phyloP scores from a whole-genome alignment of 768 basidiomycete species.

The Boletus edulis region DNA sequence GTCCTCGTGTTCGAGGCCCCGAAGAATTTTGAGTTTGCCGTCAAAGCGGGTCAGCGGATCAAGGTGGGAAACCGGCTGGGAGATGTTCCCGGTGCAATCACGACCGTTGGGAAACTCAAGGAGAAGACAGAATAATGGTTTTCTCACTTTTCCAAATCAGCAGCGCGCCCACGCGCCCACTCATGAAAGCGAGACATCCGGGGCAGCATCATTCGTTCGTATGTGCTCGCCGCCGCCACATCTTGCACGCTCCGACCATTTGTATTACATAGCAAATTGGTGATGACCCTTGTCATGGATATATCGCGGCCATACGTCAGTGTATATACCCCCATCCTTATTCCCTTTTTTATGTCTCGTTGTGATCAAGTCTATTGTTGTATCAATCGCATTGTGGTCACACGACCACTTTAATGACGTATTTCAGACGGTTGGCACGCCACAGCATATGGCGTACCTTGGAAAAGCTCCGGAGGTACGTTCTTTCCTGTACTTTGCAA shows the following conservation, averaged over 20 bases:
- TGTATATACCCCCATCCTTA: slow-evolving; percentile 16
- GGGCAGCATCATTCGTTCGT: not conserved
- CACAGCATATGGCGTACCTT: too few relatives aligned
- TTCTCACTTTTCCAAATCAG: not conserved
- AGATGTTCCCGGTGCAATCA: slow-evolving; percentile 34
- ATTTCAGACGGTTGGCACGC: too few relatives aligned
- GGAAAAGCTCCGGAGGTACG: not conserved
- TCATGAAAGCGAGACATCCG: not conserved
- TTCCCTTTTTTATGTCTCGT: slow-evolving; percentile 1
- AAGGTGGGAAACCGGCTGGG: slow-evolving; percentile 85
- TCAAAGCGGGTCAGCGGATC: slow-evolving; percentile 79
- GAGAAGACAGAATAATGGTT: slow-evolving; percentile 30
- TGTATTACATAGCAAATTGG: not conserved
- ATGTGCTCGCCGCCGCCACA: not conserved
- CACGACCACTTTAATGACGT: not conserved
- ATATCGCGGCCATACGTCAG: slow-evolving; percentile 2
- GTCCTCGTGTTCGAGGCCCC: slow-evolving; percentile 98
- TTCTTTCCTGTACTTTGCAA: not conserved
- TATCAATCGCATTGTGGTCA: not conserved
- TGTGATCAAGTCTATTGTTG: not conserved
- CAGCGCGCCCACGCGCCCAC: too few relatives aligned
- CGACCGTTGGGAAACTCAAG: slow-evolving; percentile 28
- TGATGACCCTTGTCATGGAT: slow-evolving; percentile 8
- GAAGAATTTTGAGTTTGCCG: slow-evolving; percentile 69
- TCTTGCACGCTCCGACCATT: not conserved